A percentile compares a stretch with the other conserved stretches of the same genome.
Evolutionary conservation across 1,284 basidiomycete genomes (phyloP).

Genomic region (Mycena sp.): DNA sequence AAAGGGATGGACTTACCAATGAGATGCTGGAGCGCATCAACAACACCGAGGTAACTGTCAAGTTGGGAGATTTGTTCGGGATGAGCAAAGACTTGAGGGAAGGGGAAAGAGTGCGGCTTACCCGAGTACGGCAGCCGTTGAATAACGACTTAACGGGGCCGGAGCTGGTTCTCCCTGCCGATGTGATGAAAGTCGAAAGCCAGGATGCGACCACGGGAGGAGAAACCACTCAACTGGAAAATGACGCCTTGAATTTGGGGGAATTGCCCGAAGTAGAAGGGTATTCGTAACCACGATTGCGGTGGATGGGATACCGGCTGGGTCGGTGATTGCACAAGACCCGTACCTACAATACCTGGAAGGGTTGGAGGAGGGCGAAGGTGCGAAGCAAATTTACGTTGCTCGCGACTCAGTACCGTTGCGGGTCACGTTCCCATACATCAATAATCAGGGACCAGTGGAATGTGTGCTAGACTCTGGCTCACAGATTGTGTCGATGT

Average conservation of each 20-base stretch:
- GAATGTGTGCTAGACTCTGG: constrained; percentile 17
- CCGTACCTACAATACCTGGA: too few species aligned
- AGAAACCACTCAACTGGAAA: neutral
- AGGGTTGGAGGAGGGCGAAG: too few species aligned
- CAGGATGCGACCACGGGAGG: neutral
- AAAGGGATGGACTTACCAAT: too few species aligned
- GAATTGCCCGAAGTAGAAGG: constrained; percentile 9
- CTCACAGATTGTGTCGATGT: too few species aligned
- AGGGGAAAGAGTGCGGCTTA: constrained; percentile 1
- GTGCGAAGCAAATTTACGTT: too few species aligned
- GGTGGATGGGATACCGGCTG: constrained; percentile 9
- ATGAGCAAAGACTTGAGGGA: constrained; percentile 10
- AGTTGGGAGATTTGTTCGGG: too few species aligned
- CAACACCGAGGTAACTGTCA: too few species aligned
- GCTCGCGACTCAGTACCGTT: too few species aligned
- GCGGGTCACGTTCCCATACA: constrained; percentile 13
- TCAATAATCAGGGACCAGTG: constrained; percentile 11
- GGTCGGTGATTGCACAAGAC: constrained; percentile 12
- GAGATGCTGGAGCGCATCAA: too few species aligned
- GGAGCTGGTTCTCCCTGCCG: neutral
- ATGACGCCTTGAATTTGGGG: neutral
- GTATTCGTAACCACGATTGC: neutral
- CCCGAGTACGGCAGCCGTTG: neutral
- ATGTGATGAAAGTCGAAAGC: neutral
- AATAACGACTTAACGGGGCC: neutral